A percentile compares a stretch with the other conserved stretches of the same genome.
Conservation (phyloP, 78 protist species). For the Dictyostelium capitatum region DNA sequence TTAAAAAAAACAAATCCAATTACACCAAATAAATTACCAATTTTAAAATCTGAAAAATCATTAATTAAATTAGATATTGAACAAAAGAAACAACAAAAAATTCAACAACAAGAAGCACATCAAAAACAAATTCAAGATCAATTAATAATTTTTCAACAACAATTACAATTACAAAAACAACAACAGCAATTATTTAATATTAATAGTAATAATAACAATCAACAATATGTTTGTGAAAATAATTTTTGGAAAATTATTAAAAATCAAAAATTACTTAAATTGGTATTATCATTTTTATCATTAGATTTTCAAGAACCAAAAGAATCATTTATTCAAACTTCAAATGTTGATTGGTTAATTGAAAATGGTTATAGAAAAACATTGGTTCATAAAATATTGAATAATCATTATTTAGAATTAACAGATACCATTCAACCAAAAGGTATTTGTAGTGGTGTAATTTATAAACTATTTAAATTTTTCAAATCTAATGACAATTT, state of each 20-base stretch:
- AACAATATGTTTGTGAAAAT: too few species aligned
- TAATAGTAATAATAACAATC: too few species aligned
- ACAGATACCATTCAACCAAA: not conserved
- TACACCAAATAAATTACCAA: too few species aligned
- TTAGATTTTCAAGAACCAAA: not conserved
- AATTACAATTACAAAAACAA: too few species aligned
- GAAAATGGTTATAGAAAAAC: not conserved
- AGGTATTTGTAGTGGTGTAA: not conserved
- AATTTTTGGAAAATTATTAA: not conserved
- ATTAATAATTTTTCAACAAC: too few species aligned
- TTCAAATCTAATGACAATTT: not conserved
- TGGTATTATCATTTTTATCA: not conserved
- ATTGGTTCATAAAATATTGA: not conserved
- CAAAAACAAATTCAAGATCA: too few species aligned
- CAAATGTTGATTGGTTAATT: not conserved
- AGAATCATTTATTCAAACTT: not conserved
- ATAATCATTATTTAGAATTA: not conserved
- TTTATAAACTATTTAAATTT: not conserved
- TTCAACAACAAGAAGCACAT: too few species aligned
- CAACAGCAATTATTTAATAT: too few species aligned
- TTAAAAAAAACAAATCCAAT: too few species aligned
- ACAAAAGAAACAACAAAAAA: too few species aligned
- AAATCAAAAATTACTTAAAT: not conserved
- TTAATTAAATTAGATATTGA: too few species aligned
- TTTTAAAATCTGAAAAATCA: too few species aligned